These are phyloP conservation scores for Balansia obtecta DNA, from an alignment of 2,329 filamentous ascomycete species.

Conservation along the genomic window DNA sequence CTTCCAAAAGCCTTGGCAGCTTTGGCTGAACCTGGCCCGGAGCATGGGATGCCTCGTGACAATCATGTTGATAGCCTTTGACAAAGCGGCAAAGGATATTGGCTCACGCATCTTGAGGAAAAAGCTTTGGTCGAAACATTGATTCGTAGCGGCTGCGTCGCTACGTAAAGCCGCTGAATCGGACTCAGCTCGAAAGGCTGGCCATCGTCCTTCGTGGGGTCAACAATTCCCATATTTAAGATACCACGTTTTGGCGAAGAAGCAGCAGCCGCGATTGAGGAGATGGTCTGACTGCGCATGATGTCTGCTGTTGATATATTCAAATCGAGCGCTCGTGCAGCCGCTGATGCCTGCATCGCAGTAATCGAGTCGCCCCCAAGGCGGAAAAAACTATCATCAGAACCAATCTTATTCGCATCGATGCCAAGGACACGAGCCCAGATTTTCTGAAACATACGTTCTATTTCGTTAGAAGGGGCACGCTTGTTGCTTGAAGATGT, in stretches of 20 bases:
- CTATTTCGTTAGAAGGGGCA: background rate
- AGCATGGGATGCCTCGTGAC: conserved; percentile 24
- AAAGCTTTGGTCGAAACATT: conserved; percentile 32
- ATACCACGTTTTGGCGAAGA: background rate
- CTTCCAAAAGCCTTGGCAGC: conserved; percentile 8
- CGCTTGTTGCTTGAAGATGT: background rate
- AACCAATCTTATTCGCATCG: background rate
- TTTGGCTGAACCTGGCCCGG: conserved; percentile 18
- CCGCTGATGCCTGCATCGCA: background rate
- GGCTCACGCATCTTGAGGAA: conserved; percentile 14
- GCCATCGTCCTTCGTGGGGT: background rate
- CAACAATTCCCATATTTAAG: background rate
- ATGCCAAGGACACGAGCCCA: background rate
- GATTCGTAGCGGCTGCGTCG: conserved; percentile 9
- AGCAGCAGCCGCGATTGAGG: background rate
- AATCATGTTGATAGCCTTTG: conserved; percentile 13
- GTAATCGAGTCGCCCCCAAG: background rate
- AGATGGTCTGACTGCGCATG: background rate
- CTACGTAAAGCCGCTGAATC: background rate
- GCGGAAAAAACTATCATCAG: background rate
- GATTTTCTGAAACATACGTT: background rate
- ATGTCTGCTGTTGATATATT: background rate
- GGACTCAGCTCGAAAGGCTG: background rate
- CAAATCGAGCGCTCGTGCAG: background rate
- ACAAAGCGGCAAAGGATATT: conserved; percentile 8